Evolutionary conservation across 176 grass and related monocot species (phyloP), one percentile per base, ranked within the genome.

Genomic region (Guadua angustifolia): DNA sequence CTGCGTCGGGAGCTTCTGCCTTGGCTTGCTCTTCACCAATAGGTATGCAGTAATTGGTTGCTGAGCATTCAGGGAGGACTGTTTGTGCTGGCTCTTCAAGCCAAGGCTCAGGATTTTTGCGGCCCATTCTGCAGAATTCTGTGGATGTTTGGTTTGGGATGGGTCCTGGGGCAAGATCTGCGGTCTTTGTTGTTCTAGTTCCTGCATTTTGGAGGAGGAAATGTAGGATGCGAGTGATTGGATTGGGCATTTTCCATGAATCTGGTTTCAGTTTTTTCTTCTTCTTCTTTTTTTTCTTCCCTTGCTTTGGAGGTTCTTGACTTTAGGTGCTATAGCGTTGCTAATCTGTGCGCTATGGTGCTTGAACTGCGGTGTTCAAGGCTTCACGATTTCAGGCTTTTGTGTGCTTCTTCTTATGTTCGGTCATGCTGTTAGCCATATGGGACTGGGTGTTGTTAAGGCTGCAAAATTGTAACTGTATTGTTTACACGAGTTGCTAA

Each of bases 11-110:
- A 90, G 95, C 90, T 97, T 97, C 87, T 89, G 47, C 89, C 79
- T 94, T 73, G 95, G 92, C 47, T 85, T 97, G 19, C 84, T 97
- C 90, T 97, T 97, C 88, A 94, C 95, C 64, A 84, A 88, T 79
- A 92, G 90, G 95, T 97, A 32, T 35, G 36, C 44, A 5, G 0
- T 0, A 51, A 7, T 24, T 45, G 5, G 8, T 53, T 62, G 38
- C n/a, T 11, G 18, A 0, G 5, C 25, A 21, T 32, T 16, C 17
- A 32, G 25, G 29, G 0, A 3, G 32, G 73, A 6, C 3, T 16
- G 29, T 6, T 33, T 38, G 46, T 49, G 46, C 1, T 5, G 40
- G 22, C 63, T 66, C 24, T 15, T 65, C 61, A 17, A 5, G 64
- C 16, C 17, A 33, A 6, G 63, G 8, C 14, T 59, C 26, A n/a